Evolutionary conservation across 805 yeast genomes (phyloP).

Genomic region (Wickerhamiella qilinensis): DNA sequence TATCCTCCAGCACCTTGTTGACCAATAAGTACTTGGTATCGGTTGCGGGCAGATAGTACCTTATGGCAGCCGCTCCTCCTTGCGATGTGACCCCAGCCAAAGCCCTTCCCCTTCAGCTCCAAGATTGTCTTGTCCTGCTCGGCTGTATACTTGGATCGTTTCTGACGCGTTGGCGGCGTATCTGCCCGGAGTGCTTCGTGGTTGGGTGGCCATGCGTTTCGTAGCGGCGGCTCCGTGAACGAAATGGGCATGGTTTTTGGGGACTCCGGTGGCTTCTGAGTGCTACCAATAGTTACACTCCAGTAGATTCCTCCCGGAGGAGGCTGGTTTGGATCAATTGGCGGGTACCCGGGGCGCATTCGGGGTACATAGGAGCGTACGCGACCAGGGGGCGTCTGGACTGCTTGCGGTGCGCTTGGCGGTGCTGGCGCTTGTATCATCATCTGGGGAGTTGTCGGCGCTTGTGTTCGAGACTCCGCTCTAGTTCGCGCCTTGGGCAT

Average conservation of each 20-base stretch:
- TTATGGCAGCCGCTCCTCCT: constrained; percentile 45
- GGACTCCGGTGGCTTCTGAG: constrained; percentile 2
- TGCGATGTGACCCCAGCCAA: constrained; percentile 61
- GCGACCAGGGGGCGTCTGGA: no score
- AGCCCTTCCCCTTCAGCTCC: constrained; percentile 42
- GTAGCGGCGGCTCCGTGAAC: constrained; percentile 36
- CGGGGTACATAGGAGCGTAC: no score
- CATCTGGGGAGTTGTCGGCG: no score
- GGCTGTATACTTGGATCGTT: constrained; percentile 52
- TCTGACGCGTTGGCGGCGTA: constrained; percentile 34
- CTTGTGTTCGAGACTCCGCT: no score
- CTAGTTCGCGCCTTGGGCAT: no score
- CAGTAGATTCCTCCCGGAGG: constrained; percentile 15
- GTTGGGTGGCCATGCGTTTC: constrained; percentile 25
- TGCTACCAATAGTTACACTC: constrained; percentile 8
- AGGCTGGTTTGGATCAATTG: neutral
- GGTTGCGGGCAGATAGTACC: constrained; percentile 55
- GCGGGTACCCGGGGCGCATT: no score
- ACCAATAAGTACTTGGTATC: constrained; percentile 68
- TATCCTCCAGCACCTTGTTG: constrained; percentile 65
- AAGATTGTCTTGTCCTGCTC: constrained; percentile 56
- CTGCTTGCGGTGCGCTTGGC: no score
- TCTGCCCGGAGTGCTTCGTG: constrained; percentile 29
- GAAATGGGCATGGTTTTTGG: constrained; percentile 12
- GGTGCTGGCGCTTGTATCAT: no score